Percentiles rank a stretch among this genome's conserved stretches.
These are phyloP conservation scores for Canavalia gladiata DNA, from an alignment of 306 rosid genomes.

Conservation along the genomic window DNA sequence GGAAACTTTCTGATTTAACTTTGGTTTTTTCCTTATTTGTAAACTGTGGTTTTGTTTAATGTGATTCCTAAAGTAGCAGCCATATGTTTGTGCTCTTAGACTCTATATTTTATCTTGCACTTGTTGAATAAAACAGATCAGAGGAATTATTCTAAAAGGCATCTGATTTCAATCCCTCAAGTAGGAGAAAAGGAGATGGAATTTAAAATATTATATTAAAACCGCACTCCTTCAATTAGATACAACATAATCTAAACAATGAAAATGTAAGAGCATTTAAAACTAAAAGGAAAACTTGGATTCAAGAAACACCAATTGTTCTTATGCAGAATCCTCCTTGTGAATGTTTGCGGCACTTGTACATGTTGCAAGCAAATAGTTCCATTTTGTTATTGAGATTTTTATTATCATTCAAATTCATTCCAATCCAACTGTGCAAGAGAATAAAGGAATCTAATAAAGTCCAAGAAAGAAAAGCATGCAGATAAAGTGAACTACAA, in stretches of 20 bases:
- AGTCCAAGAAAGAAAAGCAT: neutral
- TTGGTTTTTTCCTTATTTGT: neutral
- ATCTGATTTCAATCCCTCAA: neutral
- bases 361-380: too few species aligned
- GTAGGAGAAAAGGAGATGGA: neutral
- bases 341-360: neutral
- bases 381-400: neutral
- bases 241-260: neutral
- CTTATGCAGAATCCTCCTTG: neutral
- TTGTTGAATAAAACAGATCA: neutral
- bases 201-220: neutral
- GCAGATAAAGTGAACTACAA: neutral
- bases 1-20: neutral
- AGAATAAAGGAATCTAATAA: neutral
- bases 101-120: neutral
- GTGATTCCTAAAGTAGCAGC: neutral
- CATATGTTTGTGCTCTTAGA: neutral
- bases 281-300: neutral
- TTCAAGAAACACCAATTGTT: neutral
- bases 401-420: neutral
- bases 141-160: neutral
- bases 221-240: neutral
- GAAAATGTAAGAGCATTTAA: slow-evolving; percentile 5
- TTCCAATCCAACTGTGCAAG: neutral
- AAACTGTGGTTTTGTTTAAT: neutral